phyloP scores from a whole-genome alignment of 176 grass and related monocot genomes.

The Hordeum marinum region DNA sequence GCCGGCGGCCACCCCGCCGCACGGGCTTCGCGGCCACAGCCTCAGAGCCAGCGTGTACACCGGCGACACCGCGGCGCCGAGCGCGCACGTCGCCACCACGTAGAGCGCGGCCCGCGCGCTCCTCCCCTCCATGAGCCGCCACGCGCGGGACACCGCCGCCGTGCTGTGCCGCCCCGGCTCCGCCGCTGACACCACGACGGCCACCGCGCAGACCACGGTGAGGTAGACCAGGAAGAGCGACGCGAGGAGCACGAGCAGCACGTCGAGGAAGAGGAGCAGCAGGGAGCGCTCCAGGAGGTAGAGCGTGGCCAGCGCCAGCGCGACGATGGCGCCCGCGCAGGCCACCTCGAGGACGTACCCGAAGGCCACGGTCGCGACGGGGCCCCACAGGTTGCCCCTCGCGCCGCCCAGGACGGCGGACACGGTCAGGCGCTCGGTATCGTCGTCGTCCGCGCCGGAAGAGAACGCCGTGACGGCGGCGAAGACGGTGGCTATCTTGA shows the following conservation, averaged over 20 bases:
- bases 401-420: not conserved
- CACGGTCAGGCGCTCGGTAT: not conserved
- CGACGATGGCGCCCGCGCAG: not conserved
- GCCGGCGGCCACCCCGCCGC: not conserved
- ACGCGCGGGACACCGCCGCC: constrained; percentile 34
- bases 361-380: constrained; percentile 22
- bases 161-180: constrained; percentile 21
- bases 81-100: constrained; percentile 22
- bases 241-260: constrained; percentile 24
- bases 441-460: not conserved
- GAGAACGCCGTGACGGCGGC: constrained; percentile 26
- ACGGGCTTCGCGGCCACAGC: not conserved
- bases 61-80: constrained; percentile 32
- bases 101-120: constrained; percentile 40
- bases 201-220: constrained; percentile 37
- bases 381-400: constrained; percentile 7
- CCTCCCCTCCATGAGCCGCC: constrained; percentile 25
- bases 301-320: not conserved
- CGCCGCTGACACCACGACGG: constrained; percentile 20
- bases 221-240: constrained; percentile 44
- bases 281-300: constrained; percentile 37
- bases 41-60: constrained; percentile 34
- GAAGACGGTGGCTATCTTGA: constrained; percentile 43
- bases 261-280: constrained; percentile 37
- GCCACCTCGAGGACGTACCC: constrained; percentile 30